Evolutionary conservation across 306 rosid genomes (phyloP), one percentile per base, ranked within the genome.

Genomic region (Rubus parviflorus): DNA sequence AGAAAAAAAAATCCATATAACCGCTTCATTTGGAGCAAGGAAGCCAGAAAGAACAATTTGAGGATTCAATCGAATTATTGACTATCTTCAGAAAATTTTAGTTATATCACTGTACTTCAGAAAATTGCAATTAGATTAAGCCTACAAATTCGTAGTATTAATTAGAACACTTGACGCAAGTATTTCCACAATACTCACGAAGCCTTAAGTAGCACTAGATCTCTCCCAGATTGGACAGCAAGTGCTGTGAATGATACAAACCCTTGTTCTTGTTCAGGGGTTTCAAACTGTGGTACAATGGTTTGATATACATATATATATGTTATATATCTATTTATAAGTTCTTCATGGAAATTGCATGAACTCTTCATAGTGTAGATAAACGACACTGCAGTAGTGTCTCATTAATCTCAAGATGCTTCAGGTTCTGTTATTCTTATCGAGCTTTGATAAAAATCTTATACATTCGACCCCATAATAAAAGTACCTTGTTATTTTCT

Each of bases 401-500:
- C 19, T 13, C 7, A 23, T 7, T 4, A 35, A 35, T 37, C 20
- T 38, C 0, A 63, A 7, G 71, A 35, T 19, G 70, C 65, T 23
- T 49, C 57, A 53, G n/a, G 38, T 35, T 37, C 13, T 47, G 57
- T 48, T 52, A 63, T 20, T 57, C 67, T 61, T 14, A 64, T 40
- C 6, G 7, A 1, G 19, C 4, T 20, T 2, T 1, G 12, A 52
- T 19, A 72, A 40, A 53, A 38, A 30, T 14, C 30, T 43, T 40
- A 20, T 40, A 54, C 19, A 37, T 54, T 38, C 54, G 35, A 12
- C 2, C 41, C 15, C 40, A 52, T 51, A 37, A 11, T 43, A 23
- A 25, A 80, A n/a, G 14, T 81, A 86, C 90, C 85, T 38, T 47
- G 66, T 72, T 9, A 7, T 20, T 35, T n/a, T 42, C 47, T 47